phyloP scores from a whole-genome alignment of 2,329 filamentous ascomycete species.

The Ophiocordyceps australis region DNA sequence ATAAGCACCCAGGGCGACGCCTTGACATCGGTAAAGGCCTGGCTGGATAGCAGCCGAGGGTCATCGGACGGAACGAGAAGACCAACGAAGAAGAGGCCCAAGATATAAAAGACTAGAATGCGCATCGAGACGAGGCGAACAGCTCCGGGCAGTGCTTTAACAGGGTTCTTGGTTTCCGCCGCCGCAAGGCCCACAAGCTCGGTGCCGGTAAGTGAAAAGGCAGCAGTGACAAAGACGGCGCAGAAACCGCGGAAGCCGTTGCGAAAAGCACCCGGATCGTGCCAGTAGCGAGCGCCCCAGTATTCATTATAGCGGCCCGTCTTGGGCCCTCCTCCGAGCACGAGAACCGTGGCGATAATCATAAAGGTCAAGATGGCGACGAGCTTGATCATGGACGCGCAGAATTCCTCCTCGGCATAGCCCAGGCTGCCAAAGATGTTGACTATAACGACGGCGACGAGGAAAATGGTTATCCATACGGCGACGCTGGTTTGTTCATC shows the following conservation, averaged over 20 bases:
- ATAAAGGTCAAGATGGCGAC: conserved; percentile 41
- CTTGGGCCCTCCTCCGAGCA: conserved; percentile 36
- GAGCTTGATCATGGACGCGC: conserved; percentile 36
- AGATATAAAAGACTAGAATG: conserved; percentile 30
- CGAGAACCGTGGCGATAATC: conserved; percentile 37
- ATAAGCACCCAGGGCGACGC: conserved; percentile 32
- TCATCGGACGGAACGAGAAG: conserved; percentile 25
- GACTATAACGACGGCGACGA: conserved; percentile 26
- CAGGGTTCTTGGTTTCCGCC: conserved; percentile 48
- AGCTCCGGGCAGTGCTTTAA: conserved; percentile 55
- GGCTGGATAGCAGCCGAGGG: conserved; percentile 21
- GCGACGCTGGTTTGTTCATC: conserved; percentile 22
- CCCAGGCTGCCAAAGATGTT: conserved; percentile 37
- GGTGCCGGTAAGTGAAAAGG: conserved; percentile 50
- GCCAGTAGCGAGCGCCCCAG: conserved; percentile 23
- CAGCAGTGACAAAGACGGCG: conserved; percentile 50
- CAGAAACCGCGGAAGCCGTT: conserved; percentile 55
- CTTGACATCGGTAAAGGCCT: conserved; percentile 21
- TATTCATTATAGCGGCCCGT: conserved; percentile 20
- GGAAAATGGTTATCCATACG: conserved; percentile 35
- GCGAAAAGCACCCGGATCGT: conserved; percentile 34
- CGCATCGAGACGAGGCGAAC: conserved; percentile 55
- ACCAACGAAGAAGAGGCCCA: conserved; percentile 29
- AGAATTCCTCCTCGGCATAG: conserved; percentile 37
- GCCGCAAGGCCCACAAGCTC: conserved; percentile 54